phyloP scores from a whole-genome alignment of 768 basidiomycete genomes.

The Collybiopsis confluens region DNA sequence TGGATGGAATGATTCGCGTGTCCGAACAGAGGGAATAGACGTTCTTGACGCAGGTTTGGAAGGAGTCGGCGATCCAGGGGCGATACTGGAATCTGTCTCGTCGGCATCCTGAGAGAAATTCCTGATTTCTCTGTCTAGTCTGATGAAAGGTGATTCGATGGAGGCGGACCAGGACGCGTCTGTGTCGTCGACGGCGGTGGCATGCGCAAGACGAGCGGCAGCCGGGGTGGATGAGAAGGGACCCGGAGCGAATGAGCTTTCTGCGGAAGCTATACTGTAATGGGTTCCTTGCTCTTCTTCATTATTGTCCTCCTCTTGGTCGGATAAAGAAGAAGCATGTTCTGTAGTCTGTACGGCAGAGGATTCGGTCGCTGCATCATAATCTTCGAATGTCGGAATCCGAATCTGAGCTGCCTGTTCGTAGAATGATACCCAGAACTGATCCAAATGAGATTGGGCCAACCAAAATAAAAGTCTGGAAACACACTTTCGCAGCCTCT shows the following conservation, averaged over 20 bases:
- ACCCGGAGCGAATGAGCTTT: slow-evolving; percentile 71
- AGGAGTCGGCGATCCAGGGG: slow-evolving; percentile 1
- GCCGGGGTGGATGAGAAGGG: slow-evolving; percentile 80
- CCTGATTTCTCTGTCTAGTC: slow-evolving; percentile 59
- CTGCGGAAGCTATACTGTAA: slow-evolving; percentile 49
- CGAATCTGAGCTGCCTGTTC: slow-evolving; percentile 89
- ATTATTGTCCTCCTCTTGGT: slow-evolving; percentile 13
- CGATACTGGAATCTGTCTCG: slow-evolving; percentile 11
- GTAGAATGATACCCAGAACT: slow-evolving; percentile 98
- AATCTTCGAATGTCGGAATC: slow-evolving; percentile 70
- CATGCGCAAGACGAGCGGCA: slow-evolving; percentile 33
- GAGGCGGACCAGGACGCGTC: slow-evolving; percentile 70
- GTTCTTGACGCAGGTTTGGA: slow-evolving; percentile 8
- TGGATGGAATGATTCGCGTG: not conserved
- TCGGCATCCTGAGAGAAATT: slow-evolving; percentile 45
- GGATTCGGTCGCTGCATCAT: slow-evolving; percentile 38
- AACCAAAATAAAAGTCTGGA: not conserved
- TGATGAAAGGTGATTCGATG: slow-evolving; percentile 69
- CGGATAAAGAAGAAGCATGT: no score
- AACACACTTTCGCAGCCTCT: slow-evolving; percentile 82
- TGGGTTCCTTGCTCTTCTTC: slow-evolving; percentile 25
- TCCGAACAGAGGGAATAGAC: not conserved
- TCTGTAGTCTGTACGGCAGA: no score
- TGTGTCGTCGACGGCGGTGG: slow-evolving; percentile 38
- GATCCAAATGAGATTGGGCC: not conserved